These are phyloP conservation scores for Triticum turgidum DNA, from an alignment of 176 grass and related monocot species.

Conservation along the genomic window DNA sequence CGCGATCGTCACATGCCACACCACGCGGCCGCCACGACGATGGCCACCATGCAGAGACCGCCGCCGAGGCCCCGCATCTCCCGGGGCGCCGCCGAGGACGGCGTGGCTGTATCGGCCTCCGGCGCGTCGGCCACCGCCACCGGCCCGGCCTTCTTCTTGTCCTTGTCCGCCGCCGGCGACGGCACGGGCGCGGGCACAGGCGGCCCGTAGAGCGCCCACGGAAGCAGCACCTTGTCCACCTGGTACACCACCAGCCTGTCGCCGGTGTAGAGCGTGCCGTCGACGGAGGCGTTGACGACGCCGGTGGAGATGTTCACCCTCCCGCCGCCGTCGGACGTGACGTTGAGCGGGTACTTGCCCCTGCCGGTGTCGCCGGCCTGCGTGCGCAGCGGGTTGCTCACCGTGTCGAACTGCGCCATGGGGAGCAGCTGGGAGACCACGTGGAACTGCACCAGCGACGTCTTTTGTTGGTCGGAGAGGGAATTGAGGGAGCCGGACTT, in stretches of 20 bases:
- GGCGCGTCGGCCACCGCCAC: slow-evolving; percentile 37
- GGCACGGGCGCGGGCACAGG: slow-evolving; percentile 53
- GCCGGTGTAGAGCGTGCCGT: slow-evolving; percentile 55
- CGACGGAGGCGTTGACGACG: slow-evolving; percentile 62
- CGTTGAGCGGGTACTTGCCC: slow-evolving; percentile 75
- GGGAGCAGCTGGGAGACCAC: slow-evolving; percentile 42
- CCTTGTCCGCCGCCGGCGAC: slow-evolving; percentile 23
- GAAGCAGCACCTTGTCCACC: slow-evolving; percentile 79
- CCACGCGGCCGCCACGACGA: slow-evolving; percentile 33
- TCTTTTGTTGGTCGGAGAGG: slow-evolving; percentile 83
- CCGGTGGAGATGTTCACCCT: slow-evolving; percentile 80
- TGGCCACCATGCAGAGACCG: slow-evolving; percentile 27
- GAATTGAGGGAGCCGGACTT: slow-evolving; percentile 73
- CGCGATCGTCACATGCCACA: slow-evolving; percentile 37
- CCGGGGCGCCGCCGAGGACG: slow-evolving; percentile 23
- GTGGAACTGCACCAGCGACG: slow-evolving; percentile 87
- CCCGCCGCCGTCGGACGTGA: slow-evolving; percentile 41
- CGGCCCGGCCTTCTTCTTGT: slow-evolving; percentile 57
- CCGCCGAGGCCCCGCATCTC: neutral
- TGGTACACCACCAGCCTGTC: slow-evolving; percentile 77
- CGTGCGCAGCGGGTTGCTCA: slow-evolving; percentile 87
- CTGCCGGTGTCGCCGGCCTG: slow-evolving; percentile 63
- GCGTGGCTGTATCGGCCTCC: slow-evolving; percentile 6
- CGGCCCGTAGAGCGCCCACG: slow-evolving; percentile 60
- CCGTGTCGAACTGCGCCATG: slow-evolving; percentile 59